These are phyloP conservation scores for Spiromastix sp. DNA, from an alignment of 2,329 filamentous ascomycete species.

Conservation along the genomic window DNA sequence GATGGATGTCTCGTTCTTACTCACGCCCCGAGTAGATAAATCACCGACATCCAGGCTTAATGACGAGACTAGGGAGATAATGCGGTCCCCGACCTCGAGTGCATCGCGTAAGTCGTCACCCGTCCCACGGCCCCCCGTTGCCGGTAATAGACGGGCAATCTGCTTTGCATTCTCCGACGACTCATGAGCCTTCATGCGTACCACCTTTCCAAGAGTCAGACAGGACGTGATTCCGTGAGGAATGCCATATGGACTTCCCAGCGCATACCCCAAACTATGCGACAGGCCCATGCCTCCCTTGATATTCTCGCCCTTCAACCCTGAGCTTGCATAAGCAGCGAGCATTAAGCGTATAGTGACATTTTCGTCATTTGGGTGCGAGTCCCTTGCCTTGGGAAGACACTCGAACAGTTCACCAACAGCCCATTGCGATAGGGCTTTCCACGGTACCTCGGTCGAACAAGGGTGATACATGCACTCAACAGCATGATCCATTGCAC, in stretches of 20 bases:
- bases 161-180: slow-evolving; percentile 3
- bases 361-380: slow-evolving; percentile 35
- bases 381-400: slow-evolving; percentile 38
- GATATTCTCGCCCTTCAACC: slow-evolving; percentile 41
- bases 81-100: slow-evolving; percentile 3
- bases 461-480: slow-evolving; percentile 45
- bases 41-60: slow-evolving; percentile 14
- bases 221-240: slow-evolving; percentile 1
- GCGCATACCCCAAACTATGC: slow-evolving; percentile 40
- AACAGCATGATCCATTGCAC: slow-evolving; percentile 47
- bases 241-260: slow-evolving; percentile 46
- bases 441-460: slow-evolving; percentile 40
- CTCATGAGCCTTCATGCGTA: slow-evolving; percentile 3
- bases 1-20: slow-evolving; percentile 13
- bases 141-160: slow-evolving; percentile 1
- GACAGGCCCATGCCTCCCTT: slow-evolving; percentile 40
- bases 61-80: slow-evolving; percentile 13
- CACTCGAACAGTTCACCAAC: slow-evolving; percentile 38
- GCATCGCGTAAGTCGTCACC: neutral
- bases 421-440: slow-evolving; percentile 35
- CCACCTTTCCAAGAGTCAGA: slow-evolving; percentile 4
- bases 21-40: slow-evolving; percentile 14
- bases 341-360: slow-evolving; percentile 42
- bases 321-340: slow-evolving; percentile 41
- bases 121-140: neutral